Percentiles rank a stretch among this genome's conserved stretches.
Conservation (phyloP, 345 rosid genomes). For the Durio zibethinus region DNA sequence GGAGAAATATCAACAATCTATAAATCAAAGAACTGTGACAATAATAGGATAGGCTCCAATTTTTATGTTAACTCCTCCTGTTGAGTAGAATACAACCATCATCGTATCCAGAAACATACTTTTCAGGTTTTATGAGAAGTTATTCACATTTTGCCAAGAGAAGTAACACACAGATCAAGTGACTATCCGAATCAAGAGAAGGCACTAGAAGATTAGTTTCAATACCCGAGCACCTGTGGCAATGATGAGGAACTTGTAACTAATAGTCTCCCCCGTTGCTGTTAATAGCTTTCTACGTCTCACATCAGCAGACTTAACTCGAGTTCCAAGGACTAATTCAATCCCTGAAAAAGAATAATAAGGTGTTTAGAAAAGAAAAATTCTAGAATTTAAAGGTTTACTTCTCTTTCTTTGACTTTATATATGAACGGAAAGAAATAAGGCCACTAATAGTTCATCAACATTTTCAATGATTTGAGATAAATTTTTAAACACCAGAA, state of each 20-base stretch:
- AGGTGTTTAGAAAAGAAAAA: neutral
- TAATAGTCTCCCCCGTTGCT: conserved; percentile 89
- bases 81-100: neutral
- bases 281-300: conserved; percentile 83
- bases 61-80: neutral
- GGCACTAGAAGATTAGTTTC: conserved; percentile 33
- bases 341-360: conserved; percentile 52
- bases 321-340: conserved; percentile 90
- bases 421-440: neutral
- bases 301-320: conserved; percentile 85
- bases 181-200: neutral
- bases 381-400: neutral
- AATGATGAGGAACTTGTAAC: conserved; percentile 80
- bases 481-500: neutral
- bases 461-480: neutral
- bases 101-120: neutral
- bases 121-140: neutral
- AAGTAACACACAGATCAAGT: neutral
- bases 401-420: neutral
- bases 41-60: neutral
- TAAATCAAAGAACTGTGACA: neutral
- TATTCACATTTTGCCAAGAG: neutral
- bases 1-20: neutral
- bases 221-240: conserved; percentile 99
- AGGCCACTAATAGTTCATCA: neutral